Evolutionary conservation across 2,329 filamentous ascomycete genomes (phyloP).

Genomic region (Monosporascus sp.): DNA sequence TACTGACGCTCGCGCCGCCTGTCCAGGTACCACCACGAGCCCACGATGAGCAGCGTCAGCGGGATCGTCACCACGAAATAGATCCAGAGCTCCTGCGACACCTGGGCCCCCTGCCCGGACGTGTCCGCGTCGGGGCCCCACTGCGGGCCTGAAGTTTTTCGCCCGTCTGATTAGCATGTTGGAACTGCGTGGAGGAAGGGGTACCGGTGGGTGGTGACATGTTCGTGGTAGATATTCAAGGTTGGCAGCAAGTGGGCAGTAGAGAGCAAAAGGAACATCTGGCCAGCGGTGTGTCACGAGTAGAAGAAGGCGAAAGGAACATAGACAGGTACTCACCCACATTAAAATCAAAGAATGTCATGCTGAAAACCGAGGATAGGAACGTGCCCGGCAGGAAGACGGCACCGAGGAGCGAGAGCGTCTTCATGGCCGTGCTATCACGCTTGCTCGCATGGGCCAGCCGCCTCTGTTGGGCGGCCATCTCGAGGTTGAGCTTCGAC

Average conservation of each 20-base stretch:
- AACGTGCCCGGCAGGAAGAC: conserved; percentile 60
- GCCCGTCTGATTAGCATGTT: background rate
- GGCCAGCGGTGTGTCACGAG: background rate
- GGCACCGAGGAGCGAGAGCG: conserved; percentile 57
- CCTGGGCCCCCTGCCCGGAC: conserved; percentile 32
- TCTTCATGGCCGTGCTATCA: conserved; percentile 61
- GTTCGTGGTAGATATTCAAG: no score
- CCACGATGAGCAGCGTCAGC: conserved; percentile 49
- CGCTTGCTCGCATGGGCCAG: conserved; percentile 56
- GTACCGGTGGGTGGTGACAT: background rate
- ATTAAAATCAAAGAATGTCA: conserved; percentile 63
- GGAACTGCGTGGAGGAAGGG: background rate
- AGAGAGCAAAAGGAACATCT: background rate
- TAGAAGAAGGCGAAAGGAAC: background rate
- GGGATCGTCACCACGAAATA: conserved; percentile 59
- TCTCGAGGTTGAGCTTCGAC: conserved; percentile 58
- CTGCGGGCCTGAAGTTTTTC: conserved; percentile 2
- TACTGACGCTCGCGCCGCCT: conserved; percentile 43
- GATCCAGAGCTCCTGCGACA: conserved; percentile 53
- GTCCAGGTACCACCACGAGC: conserved; percentile 51
- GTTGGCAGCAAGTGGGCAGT: background rate
- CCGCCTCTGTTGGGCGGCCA: conserved; percentile 54
- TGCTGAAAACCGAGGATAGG: conserved; percentile 58
- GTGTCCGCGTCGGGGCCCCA: conserved; percentile 6
- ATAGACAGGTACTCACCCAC: conserved; percentile 28